Percentiles rank a stretch among this genome's conserved stretches.
Conservation (phyloP, 805 yeast genomes). For the Sugiyamaella lignohabitans region DNA sequence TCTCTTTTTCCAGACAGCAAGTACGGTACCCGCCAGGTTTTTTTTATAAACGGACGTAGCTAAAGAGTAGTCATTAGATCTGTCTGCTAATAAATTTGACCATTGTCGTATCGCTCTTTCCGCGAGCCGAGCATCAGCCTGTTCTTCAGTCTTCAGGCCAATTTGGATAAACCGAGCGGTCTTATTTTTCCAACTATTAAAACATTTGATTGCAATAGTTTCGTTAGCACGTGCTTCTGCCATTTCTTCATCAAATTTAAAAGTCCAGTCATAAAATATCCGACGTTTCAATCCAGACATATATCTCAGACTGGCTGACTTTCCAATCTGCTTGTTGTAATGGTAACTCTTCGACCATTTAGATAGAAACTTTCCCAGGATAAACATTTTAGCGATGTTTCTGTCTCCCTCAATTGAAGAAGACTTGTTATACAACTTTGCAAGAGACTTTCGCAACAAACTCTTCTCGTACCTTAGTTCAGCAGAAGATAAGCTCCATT, state of each 20-base stretch:
- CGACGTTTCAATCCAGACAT: background rate
- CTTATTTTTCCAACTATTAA: background rate
- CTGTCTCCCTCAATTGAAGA: background rate
- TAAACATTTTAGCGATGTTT: background rate
- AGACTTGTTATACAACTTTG: background rate
- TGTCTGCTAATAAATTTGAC: background rate
- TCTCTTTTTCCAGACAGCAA: too few species aligned
- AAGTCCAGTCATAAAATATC: background rate
- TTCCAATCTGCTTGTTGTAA: too few species aligned
- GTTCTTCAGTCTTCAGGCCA: background rate
- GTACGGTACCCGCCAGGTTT: too few species aligned
- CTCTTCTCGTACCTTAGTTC: background rate
- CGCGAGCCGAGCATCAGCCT: background rate
- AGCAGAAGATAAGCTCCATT: constrained; percentile 2
- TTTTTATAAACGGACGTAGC: background rate
- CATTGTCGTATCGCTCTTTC: background rate
- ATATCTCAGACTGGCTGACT: background rate
- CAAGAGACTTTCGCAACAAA: background rate
- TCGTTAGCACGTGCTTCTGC: background rate
- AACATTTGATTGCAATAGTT: background rate
- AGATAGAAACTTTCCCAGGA: constrained; percentile 2
- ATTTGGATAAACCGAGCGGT: background rate
- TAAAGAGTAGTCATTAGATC: background rate
- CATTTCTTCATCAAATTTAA: background rate
- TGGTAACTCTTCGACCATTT: background rate